phyloP scores from a whole-genome alignment of 1,284 basidiomycete species.

The Violaceomyces palustris region DNA sequence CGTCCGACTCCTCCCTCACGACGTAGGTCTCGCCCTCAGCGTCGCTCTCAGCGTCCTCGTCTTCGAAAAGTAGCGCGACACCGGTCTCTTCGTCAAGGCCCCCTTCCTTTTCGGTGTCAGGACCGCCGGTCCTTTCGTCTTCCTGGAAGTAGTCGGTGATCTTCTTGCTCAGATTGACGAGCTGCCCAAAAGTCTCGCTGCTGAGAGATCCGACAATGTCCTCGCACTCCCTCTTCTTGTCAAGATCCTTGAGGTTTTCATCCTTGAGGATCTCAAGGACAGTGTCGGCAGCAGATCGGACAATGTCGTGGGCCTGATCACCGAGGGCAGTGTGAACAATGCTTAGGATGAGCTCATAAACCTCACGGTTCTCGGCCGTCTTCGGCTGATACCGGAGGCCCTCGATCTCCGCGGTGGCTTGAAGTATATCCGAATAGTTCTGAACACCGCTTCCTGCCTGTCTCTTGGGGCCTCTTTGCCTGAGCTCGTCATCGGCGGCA shows the following conservation, averaged over 20 bases:
- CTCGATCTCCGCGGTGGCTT: constrained; percentile 75
- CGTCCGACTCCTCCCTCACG: constrained; percentile 54
- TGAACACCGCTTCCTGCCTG: constrained; percentile 54
- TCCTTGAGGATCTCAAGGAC: constrained; percentile 86
- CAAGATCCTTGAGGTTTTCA: constrained; percentile 87
- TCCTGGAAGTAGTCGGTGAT: constrained; percentile 90
- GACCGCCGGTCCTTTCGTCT: constrained; percentile 53
- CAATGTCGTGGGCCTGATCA: constrained; percentile 91
- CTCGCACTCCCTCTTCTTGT: constrained; percentile 93
- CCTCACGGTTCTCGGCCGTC: constrained; percentile 87
- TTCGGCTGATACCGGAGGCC: constrained; percentile 86
- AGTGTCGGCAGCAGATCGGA: constrained; percentile 87
- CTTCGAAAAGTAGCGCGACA: constrained; percentile 55
- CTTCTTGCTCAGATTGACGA: constrained; percentile 85
- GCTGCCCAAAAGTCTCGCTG: constrained; percentile 75
- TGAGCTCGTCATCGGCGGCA: constrained; percentile 28
- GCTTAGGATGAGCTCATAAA: constrained; percentile 87
- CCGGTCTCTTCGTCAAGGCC: constrained; percentile 67
- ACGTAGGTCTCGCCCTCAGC: constrained; percentile 89
- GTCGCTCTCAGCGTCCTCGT: constrained; percentile 71
- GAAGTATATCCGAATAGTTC: constrained; percentile 53
- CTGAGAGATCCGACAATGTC: constrained; percentile 68
- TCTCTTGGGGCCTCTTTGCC: constrained; percentile 19
- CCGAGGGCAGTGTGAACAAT: constrained; percentile 66
- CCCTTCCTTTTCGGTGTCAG: constrained; percentile 61